A percentile compares a stretch with the other conserved stretches of the same genome.
Conservation (phyloP, 306 rosid species). For the Senna siamea region DNA sequence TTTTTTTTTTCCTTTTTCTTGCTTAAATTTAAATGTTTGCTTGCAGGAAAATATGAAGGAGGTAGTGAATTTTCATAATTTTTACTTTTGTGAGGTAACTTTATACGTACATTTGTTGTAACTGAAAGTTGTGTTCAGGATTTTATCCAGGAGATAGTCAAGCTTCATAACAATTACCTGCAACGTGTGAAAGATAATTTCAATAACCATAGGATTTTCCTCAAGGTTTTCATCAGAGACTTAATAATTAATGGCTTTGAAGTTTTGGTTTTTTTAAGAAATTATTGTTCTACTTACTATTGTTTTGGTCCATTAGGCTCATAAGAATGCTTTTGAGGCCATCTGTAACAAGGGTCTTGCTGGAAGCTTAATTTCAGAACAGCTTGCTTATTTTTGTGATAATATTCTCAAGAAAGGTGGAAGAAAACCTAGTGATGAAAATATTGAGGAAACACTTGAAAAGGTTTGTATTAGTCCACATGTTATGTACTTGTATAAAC, state of each 20-base stretch:
- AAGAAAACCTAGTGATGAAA: slow-evolving; percentile 86
- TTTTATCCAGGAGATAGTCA: slow-evolving; percentile 74
- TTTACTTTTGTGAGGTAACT: too few relatives aligned
- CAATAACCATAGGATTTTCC: slow-evolving; percentile 76
- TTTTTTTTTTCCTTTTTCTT: too few relatives aligned
- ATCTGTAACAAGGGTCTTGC: slow-evolving; percentile 78
- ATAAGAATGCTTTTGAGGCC: slow-evolving; percentile 82
- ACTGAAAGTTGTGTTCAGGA: slow-evolving; percentile 59
- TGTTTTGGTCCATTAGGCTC: slow-evolving; percentile 53
- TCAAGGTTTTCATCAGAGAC: slow-evolving; percentile 65
- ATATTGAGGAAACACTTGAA: slow-evolving; percentile 86
- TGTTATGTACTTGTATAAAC: slow-evolving; percentile 15
- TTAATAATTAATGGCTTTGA: not conserved
- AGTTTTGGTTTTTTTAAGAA: too few relatives aligned
- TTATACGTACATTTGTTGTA: slow-evolving; percentile 1
- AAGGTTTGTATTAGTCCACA: slow-evolving; percentile 56
- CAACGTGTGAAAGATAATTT: slow-evolving; percentile 74
- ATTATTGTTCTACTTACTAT: too few relatives aligned
- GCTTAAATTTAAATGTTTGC: slow-evolving; percentile 20
- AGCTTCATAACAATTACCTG: slow-evolving; percentile 86
- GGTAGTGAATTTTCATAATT: slow-evolving; percentile 67
- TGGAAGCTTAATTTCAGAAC: slow-evolving; percentile 84
- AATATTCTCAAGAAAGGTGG: slow-evolving; percentile 91
- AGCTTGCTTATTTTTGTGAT: slow-evolving; percentile 85
- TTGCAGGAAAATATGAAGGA: slow-evolving; percentile 81